These are phyloP conservation scores for Pichia gijzeniarum DNA, from an alignment of 805 yeast species.

Conservation along the genomic window DNA sequence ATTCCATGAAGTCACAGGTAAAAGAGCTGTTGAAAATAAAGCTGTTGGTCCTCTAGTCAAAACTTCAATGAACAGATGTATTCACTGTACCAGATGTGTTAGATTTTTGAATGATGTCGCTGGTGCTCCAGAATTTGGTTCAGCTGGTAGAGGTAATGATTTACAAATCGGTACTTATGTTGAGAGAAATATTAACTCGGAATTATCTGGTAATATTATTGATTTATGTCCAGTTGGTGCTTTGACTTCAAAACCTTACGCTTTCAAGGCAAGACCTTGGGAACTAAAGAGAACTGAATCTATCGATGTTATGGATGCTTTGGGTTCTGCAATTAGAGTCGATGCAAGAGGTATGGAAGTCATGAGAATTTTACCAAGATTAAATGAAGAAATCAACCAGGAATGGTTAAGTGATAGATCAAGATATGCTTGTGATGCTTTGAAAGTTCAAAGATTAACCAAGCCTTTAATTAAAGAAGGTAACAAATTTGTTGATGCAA, in stretches of 20 bases:
- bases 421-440: slow-evolving; percentile 79
- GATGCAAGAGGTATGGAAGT: slow-evolving; percentile 85
- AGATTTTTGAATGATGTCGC: slow-evolving; percentile 87
- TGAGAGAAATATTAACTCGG: slow-evolving; percentile 77
- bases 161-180: slow-evolving; percentile 88
- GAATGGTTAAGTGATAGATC: slow-evolving; percentile 91
- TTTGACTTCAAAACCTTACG: slow-evolving; percentile 81
- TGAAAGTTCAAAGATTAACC: slow-evolving; percentile 79
- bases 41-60: slow-evolving; percentile 85
- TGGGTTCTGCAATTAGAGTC: slow-evolving; percentile 78
- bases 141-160: slow-evolving; percentile 86
- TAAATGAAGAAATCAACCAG: slow-evolving; percentile 81
- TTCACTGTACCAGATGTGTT: slow-evolving; percentile 88
- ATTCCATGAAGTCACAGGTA: slow-evolving; percentile 73
- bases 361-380: slow-evolving; percentile 79
- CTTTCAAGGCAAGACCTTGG: slow-evolving; percentile 93
- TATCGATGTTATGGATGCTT: slow-evolving; percentile 75
- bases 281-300: slow-evolving; percentile 85
- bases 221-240: slow-evolving; percentile 94
- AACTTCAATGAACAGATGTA: slow-evolving; percentile 89
- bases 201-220: slow-evolving; percentile 78
- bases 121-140: slow-evolving; percentile 87
- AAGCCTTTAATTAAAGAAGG: slow-evolving; percentile 71
- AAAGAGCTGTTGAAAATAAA: slow-evolving; percentile 86
- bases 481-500: slow-evolving; percentile 61